Evolutionary conservation across 2,329 filamentous ascomycete species (phyloP).

Genomic region (Teratosphaeria viscida): DNA sequence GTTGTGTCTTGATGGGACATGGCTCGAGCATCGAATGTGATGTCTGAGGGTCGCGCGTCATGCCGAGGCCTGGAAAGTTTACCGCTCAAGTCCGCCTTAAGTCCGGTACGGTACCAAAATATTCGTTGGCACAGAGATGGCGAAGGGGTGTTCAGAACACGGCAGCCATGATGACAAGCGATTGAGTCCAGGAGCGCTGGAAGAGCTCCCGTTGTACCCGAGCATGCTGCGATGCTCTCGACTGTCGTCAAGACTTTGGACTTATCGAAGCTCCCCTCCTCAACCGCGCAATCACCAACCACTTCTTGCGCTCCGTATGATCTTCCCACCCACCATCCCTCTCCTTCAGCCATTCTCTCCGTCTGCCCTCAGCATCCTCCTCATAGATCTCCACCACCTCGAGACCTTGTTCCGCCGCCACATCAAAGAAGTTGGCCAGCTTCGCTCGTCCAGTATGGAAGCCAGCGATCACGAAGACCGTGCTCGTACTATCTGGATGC

Average conservation of each 20-base stretch:
- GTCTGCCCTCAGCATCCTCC: constrained; percentile 53
- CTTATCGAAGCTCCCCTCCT: not conserved
- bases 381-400: constrained; percentile 58
- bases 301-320: constrained; percentile 53
- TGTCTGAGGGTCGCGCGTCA: not conserved
- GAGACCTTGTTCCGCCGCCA: constrained; percentile 42
- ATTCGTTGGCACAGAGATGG: too few species aligned
- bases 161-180: too few species aligned
- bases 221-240: too few species aligned
- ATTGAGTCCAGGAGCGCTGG: too few species aligned
- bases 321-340: constrained; percentile 53
- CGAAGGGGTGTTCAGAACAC: too few species aligned
- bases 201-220: too few species aligned
- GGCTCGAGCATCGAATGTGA: not conserved
- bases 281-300: constrained; percentile 47
- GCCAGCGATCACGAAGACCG: constrained; percentile 56
- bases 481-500: constrained; percentile 31
- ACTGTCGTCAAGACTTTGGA: too few species aligned
- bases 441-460: constrained; percentile 62
- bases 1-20: not conserved
- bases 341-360: constrained; percentile 53
- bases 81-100: not conserved
- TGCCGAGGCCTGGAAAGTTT: not conserved
- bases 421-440: constrained; percentile 56
- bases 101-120: not conserved